Evolutionary conservation across 73 alveolate genomes (phyloP), one percentile per base, ranked within the genome.

Genomic region (Symbiodinium pilosum): DNA sequence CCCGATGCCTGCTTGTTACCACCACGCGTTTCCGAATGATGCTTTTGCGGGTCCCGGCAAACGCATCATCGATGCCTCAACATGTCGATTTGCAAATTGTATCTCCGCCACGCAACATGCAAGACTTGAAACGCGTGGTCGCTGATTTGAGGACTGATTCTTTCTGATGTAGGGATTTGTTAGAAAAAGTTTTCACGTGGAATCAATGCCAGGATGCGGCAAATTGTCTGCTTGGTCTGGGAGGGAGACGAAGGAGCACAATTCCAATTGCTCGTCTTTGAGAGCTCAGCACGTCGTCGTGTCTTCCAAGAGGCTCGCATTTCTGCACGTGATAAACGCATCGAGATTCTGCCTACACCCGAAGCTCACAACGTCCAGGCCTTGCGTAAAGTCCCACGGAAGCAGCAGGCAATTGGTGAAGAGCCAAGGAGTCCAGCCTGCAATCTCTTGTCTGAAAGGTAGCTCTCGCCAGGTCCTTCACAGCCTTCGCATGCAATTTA

Each of bases 11-110:
- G 73, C 75, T 91, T 64, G 96, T 91, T 44, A 91, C 96, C 54
- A 91, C 96, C 88, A 69, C 88, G 51, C 96, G 96, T 52, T 91
- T 91, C 52, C 96, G 96, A 26, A 43, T 91, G 71, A 36, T 42
- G 77, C 36, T 91, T 36, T 41, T 91, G 81, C 71, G 54, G 28
- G 51, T 43, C 52, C 32, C 38, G 77, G 96, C 47, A 12, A 75
- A 28, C 4, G 83, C 28, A 3, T 43, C 52, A 4, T 36, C 34
- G 21, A 56, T 87, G 84, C 81, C 81, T 24, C 85, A 73, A 73
- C 85, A 26, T 73, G 85, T 38, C 3, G 81, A 64, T 24, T 38
- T 64, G 9, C 81, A 28, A 14, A 38, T 64, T 18, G 38, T 64
- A 38, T 64, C 81, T 28, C 38, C 24, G 38, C 81, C 81, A 38